A percentile compares a stretch with the other conserved stretches of the same genome.
Evolutionary conservation across 176 grass and related monocot species (phyloP).

Genomic region (Guadua angustifolia): DNA sequence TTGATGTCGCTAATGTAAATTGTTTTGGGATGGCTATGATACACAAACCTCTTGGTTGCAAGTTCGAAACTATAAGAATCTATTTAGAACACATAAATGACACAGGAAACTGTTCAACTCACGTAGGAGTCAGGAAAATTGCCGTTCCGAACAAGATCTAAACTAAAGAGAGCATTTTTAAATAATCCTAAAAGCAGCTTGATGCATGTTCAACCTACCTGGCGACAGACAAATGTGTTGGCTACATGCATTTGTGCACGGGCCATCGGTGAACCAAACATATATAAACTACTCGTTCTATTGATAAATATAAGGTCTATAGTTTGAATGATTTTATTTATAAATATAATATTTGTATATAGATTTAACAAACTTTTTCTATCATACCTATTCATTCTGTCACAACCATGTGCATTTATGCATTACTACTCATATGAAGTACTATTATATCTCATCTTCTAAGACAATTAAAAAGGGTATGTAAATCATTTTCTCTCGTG

Average conservation of each 20-base stretch:
- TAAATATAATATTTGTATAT: too few relatives aligned
- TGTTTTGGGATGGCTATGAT: neutral
- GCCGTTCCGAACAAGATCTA: accelerated
- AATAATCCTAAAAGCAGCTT: neutral
- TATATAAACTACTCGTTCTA: neutral
- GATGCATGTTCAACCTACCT: neutral
- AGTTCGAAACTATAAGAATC: neutral
- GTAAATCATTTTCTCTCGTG: too few relatives aligned
- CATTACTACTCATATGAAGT: too few relatives aligned
- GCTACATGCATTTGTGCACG: neutral
- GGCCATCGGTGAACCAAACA: conserved; percentile 4
- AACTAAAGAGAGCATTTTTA: neutral
- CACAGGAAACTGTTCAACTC: neutral
- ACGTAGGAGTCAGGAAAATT: neutral
- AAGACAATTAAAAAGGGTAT: too few relatives aligned
- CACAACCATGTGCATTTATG: too few relatives aligned
- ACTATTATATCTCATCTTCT: too few relatives aligned
- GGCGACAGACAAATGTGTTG: neutral
- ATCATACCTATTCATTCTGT: too few relatives aligned
- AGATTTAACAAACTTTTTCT: too few relatives aligned
- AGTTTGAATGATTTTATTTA: too few relatives aligned
- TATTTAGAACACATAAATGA: too few relatives aligned
- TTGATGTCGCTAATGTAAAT: too few relatives aligned
- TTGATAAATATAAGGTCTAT: too few relatives aligned
- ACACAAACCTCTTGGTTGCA: neutral